Conservation (phyloP, 257 asterid species). For the Primulina huaijiensis region DNA sequence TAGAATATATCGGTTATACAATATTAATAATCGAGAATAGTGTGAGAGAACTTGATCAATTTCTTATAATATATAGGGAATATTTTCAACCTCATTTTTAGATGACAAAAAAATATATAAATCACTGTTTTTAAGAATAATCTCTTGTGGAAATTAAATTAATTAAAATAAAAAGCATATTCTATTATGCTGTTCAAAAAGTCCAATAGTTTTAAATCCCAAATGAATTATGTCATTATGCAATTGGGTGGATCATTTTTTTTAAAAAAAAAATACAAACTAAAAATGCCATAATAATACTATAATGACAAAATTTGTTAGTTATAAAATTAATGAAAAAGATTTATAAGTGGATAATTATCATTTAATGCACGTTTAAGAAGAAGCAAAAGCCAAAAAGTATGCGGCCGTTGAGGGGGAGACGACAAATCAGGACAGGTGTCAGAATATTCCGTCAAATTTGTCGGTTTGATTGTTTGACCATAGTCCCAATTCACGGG, state of each 20-base stretch:
- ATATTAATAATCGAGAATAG: too few species aligned
- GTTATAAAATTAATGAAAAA: background rate
- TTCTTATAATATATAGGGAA: too few species aligned
- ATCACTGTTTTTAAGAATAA: too few species aligned
- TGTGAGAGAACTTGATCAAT: too few species aligned
- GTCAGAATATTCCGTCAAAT: slow-evolving; percentile 29
- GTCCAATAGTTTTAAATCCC: background rate
- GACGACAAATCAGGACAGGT: slow-evolving; percentile 16
- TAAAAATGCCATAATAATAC: too few species aligned
- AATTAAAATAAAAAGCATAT: too few species aligned
- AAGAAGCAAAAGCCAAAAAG: background rate
- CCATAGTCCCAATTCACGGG: slow-evolving; percentile 22
- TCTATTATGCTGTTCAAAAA: background rate
- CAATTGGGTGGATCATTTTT: background rate
- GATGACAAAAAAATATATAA: too few species aligned
- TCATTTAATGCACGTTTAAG: background rate
- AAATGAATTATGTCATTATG: background rate
- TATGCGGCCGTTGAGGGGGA: background rate
- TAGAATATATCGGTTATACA: too few species aligned
- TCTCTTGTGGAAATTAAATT: too few species aligned
- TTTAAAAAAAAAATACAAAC: too few species aligned
- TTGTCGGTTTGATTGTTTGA: slow-evolving; percentile 31
- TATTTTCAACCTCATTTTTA: too few species aligned
- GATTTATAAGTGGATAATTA: too few species aligned
- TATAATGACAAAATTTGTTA: background rate